Evolutionary conservation across 2,329 filamentous ascomycete genomes (phyloP).

Genomic region (Pseudogymnoascus verrucosus): DNA sequence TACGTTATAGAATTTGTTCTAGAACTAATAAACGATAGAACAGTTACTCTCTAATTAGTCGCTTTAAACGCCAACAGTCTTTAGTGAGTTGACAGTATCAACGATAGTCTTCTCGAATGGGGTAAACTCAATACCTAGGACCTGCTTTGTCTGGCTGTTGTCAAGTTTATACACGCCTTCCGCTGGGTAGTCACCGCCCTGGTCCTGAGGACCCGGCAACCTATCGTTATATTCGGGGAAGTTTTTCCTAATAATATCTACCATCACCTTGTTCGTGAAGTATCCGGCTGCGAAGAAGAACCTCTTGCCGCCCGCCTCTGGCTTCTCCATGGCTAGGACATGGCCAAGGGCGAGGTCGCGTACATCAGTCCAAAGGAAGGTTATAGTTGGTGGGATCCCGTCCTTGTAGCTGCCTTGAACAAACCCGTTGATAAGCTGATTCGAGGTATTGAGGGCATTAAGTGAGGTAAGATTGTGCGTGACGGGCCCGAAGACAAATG

Average conservation of each 20-base stretch:
- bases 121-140: conserved; percentile 51
- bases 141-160: conserved; percentile 43
- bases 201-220: conserved; percentile 35
- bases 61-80: conserved; percentile 10
- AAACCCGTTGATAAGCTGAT: conserved; percentile 54
- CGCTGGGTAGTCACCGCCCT: conserved; percentile 21
- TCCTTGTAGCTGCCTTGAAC: conserved; percentile 49
- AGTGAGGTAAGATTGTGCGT: conserved; percentile 49
- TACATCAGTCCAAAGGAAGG: conserved; percentile 50
- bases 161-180: conserved; percentile 45
- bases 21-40: no score
- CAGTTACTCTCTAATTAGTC: no score
- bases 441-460: conserved; percentile 62
- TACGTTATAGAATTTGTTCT: no score
- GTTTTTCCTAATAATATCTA: conserved; percentile 43
- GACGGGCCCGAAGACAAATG: conserved; percentile 52
- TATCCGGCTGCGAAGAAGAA: conserved; percentile 53
- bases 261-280: conserved; percentile 52
- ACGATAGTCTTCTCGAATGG: conserved; percentile 46
- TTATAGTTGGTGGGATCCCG: conserved; percentile 34
- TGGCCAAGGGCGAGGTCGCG: conserved; percentile 55
- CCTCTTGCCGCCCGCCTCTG: conserved; percentile 48
- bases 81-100: conserved; percentile 42
- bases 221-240: conserved; percentile 42
- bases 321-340: conserved; percentile 47